These are phyloP conservation scores for Zygosaccharomyces gambellarensis DNA, from an alignment of 805 yeast species.

Conservation along the genomic window DNA sequence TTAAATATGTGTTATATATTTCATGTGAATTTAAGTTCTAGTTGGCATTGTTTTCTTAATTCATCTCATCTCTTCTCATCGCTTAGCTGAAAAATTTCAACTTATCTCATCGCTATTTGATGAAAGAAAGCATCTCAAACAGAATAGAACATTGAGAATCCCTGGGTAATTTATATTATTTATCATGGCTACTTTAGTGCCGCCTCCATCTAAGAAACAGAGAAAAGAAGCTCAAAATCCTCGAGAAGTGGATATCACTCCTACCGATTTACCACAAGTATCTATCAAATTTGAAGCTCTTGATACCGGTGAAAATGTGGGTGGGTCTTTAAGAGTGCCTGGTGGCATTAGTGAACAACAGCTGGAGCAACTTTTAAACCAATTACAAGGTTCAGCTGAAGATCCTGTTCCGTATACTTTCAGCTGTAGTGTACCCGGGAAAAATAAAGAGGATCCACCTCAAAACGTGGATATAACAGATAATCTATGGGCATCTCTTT, in stretches of 20 bases:
- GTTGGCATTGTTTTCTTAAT: not conserved
- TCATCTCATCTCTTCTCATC: conserved; percentile 2
- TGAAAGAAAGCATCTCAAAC: not conserved
- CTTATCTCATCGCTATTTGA: not conserved
- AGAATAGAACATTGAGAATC: not conserved
- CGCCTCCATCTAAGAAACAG: conserved; percentile 90
- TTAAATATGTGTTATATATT: conserved; percentile 1
- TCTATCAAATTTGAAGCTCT: conserved; percentile 86
- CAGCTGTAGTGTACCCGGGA: conserved; percentile 52
- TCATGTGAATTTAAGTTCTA: not conserved
- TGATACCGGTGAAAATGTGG: conserved; percentile 82
- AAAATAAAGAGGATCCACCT: conserved; percentile 36
- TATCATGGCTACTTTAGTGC: conserved; percentile 86
- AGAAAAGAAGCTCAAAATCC: conserved; percentile 78
- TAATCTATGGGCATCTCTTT: conserved; percentile 70
- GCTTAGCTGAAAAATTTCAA: conserved; percentile 3
- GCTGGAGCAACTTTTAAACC: conserved; percentile 81
- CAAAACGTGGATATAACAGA: conserved; percentile 64
- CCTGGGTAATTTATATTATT: not conserved
- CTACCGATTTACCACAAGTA: conserved; percentile 80
- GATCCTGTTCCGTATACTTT: conserved; percentile 91
- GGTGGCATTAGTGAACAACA: conserved; percentile 82
- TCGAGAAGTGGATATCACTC: conserved; percentile 66
- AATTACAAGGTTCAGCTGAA: conserved; percentile 61
- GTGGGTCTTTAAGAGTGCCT: conserved; percentile 86